phyloP scores from a whole-genome alignment of 2,329 filamentous ascomycete species.

The Penicillium fuscoglaucum region DNA sequence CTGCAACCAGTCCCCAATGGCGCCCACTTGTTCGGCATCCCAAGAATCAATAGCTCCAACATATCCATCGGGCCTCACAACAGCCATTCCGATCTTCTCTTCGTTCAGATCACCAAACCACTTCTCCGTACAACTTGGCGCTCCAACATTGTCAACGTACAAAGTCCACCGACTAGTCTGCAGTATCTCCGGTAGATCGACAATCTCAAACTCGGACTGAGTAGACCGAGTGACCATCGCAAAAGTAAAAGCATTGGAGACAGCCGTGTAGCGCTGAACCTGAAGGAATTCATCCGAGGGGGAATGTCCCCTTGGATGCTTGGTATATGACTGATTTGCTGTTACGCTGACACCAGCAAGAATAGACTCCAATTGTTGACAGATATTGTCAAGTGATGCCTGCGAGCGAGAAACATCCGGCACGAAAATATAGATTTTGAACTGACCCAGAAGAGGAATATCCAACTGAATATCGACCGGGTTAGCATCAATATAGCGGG shows the following conservation, averaged over 20 bases:
- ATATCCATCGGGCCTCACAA: slow-evolving; percentile 73
- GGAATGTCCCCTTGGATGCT: slow-evolving; percentile 57
- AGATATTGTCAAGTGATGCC: slow-evolving; percentile 62
- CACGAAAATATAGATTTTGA: slow-evolving; percentile 71
- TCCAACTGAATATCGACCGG: slow-evolving; percentile 76
- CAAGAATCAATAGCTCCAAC: slow-evolving; percentile 62
- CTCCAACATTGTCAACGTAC: slow-evolving; percentile 67
- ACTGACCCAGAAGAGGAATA: slow-evolving; percentile 75
- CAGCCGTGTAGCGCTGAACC: slow-evolving; percentile 66
- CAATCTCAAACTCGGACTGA: slow-evolving; percentile 65
- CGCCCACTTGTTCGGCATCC: slow-evolving; percentile 31
- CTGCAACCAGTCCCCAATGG: slow-evolving; percentile 50
- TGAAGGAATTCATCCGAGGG: slow-evolving; percentile 66
- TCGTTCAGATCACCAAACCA: slow-evolving; percentile 64
- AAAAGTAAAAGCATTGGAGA: slow-evolving; percentile 70
- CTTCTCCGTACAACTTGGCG: slow-evolving; percentile 61
- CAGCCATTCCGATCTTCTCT: slow-evolving; percentile 63
- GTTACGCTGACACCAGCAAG: slow-evolving; percentile 60
- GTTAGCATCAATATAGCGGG: slow-evolving; percentile 74
- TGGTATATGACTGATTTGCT: slow-evolving; percentile 62
- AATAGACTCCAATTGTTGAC: slow-evolving; percentile 54
- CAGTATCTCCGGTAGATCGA: slow-evolving; percentile 62
- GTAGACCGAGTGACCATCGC: slow-evolving; percentile 65
- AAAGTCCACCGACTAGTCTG: slow-evolving; percentile 69
- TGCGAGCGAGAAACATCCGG: slow-evolving; percentile 59